Base-by-base conservation (phyloP, 1,139 yeast genomes). In the Petasospora rhodanensis region DNA sequence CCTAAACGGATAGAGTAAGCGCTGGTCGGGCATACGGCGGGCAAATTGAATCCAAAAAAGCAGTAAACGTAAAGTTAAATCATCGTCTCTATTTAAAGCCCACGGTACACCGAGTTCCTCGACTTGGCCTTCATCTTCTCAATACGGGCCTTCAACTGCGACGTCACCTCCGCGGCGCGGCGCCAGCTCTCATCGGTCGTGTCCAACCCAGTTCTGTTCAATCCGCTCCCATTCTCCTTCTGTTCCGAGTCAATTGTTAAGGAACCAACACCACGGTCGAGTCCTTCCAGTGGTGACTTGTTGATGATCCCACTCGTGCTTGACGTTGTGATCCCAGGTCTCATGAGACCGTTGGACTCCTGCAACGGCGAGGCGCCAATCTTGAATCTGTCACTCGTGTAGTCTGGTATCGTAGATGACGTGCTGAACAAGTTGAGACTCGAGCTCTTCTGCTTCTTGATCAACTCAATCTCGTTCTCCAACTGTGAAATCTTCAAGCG, bases 91-190 rank as follows among this genome's bases (percentile, higher is more conserved):
- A 18, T 18, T 18, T 18, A 7, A 18, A n/a, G n/a, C n/a, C 32
- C 35, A 24, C 34, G 29, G 11, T 26, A 27, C 19, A 26, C 18
- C 18, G 37, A 22, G 26, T 37, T 37, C 41, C 76, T 57, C 3
- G 78, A 63, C 36, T 77, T 66, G 12, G 85, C 85, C 55, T 80
- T 83, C 96, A 87, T 86, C 58, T 82, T 80, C 56, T 85, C 95
- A 31, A 89, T 87, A 45, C 96, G 64, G 1, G 87, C 95, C 54
- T 82, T 82, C 52, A 84, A 68, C 55, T 83, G 93, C 12, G 77
- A 75, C 1, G 96, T 87, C 11, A 86, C 93, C 46, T 84, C 95
- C 0, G 93, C 91, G 0, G 96, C 96, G 32, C 91, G 72, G 50
- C 73, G 75, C 96, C 96, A 87, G 47, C 81, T 77, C 38, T 83